These are phyloP conservation scores for Chlamydomonas asymmetrica DNA, from an alignment of 139 green algal genomes.

Conservation along the genomic window DNA sequence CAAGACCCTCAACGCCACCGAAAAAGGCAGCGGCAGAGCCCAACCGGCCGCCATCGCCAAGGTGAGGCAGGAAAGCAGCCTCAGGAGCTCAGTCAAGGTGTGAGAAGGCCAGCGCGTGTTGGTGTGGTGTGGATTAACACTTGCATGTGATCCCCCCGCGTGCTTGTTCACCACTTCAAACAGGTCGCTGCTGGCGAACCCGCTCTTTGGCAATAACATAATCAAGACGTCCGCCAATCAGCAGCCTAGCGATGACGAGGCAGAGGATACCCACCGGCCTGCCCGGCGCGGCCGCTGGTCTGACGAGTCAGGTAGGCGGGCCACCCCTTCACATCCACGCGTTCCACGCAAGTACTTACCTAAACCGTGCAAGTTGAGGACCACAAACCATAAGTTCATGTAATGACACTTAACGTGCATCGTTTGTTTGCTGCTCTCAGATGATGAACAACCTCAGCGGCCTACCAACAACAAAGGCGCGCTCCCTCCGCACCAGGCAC, in stretches of 20 bases:
- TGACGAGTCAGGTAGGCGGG: background rate
- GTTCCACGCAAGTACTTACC: background rate
- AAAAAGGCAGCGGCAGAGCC: background rate
- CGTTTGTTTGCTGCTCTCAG: background rate
- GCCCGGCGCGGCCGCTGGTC: slow-evolving; percentile 18
- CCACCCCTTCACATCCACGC: background rate
- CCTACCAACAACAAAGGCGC: background rate
- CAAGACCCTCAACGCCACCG: background rate
- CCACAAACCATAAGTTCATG: background rate
- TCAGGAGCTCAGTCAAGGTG: background rate
- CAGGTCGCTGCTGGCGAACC: slow-evolving; percentile 33
- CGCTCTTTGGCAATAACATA: slow-evolving; percentile 16
- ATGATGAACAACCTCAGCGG: background rate
- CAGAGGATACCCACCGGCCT: background rate
- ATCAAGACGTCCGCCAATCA: background rate
- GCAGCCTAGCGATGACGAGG: background rate
- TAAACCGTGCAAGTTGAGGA: background rate
- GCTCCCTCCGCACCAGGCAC: too few species aligned
- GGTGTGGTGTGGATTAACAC: background rate
- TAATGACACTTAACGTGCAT: background rate
- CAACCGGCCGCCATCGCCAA: slow-evolving; percentile 1
- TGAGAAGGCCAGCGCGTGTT: background rate
- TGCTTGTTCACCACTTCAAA: background rate
- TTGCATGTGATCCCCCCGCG: background rate
- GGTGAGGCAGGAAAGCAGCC: background rate